A percentile compares a stretch with the other conserved stretches of the same genome.
phyloP scores from a whole-genome alignment of 2,329 filamentous ascomycete genomes.

The Cladorrhinum sp. region DNA sequence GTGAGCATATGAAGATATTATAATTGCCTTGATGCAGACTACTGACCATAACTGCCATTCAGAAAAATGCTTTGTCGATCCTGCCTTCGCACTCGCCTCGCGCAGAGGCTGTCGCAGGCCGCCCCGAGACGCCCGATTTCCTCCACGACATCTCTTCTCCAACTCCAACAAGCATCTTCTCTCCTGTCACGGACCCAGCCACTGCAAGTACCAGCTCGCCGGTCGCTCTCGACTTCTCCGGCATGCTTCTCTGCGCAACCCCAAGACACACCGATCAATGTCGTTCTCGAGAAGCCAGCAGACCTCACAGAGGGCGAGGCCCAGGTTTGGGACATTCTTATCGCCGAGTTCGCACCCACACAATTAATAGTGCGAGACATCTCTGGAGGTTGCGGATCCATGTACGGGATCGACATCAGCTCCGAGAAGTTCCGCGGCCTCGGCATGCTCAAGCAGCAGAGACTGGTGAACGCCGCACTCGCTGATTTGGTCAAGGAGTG shows the following conservation, averaged over 20 bases:
- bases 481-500: conserved; percentile 74
- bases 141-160: background rate
- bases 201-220: background rate
- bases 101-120: conserved; percentile 7
- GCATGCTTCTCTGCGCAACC: conserved; percentile 26
- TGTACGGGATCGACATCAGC: conserved; percentile 80
- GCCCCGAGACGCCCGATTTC: conserved; percentile 13
- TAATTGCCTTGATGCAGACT: background rate
- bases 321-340: conserved; percentile 55
- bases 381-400: conserved; percentile 79
- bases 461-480: conserved; percentile 72
- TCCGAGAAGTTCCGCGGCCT: conserved; percentile 68
- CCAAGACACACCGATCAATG: background rate
- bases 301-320: conserved; percentile 55
- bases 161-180: background rate
- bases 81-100: conserved; percentile 23
- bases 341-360: conserved; percentile 48
- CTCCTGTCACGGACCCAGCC: background rate
- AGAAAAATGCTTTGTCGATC: conserved; percentile 25
- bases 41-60: background rate
- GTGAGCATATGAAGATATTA: background rate
- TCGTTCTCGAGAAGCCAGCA: conserved; percentile 43
- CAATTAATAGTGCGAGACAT: conserved; percentile 70
- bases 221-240: conserved; percentile 15
- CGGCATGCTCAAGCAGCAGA: conserved; percentile 75